Evolutionary conservation across 441 rosid species (phyloP).

Genomic region (Daphne laureola): DNA sequence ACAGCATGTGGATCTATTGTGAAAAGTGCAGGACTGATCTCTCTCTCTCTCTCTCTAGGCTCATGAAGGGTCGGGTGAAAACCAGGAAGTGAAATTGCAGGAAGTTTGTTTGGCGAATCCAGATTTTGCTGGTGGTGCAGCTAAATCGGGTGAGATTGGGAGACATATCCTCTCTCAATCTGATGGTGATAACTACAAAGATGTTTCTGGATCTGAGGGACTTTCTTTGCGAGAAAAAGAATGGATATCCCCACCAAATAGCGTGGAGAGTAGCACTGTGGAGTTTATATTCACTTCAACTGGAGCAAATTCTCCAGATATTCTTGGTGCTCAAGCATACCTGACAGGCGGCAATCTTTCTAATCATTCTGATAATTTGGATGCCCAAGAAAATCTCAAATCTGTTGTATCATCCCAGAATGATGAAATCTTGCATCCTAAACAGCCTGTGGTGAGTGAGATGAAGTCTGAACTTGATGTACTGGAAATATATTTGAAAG

Average conservation of each 20-base stretch:
- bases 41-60: constrained; percentile 34
- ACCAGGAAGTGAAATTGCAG: constrained; percentile 60
- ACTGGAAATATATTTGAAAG: constrained; percentile 24
- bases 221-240: constrained; percentile 53
- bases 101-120: constrained; percentile 44
- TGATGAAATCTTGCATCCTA: constrained; percentile 22
- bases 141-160: constrained; percentile 36
- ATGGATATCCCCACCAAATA: constrained; percentile 88
- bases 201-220: constrained; percentile 24
- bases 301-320: constrained; percentile 36
- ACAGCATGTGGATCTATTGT: constrained; percentile 8
- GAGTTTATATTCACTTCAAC: constrained; percentile 39
- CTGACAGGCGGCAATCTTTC: constrained; percentile 22
- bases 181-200: constrained; percentile 36
- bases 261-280: constrained; percentile 47
- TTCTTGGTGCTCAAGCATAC: constrained; percentile 29
- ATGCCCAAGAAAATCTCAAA: constrained; percentile 15
- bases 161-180: constrained; percentile 38
- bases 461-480: constrained; percentile 22
- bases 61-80: constrained; percentile 71
- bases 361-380: constrained; percentile 20
- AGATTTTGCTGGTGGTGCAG: constrained; percentile 32
- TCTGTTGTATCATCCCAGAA: constrained; percentile 37
- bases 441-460: constrained; percentile 15
- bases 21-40: constrained; percentile 4